These are phyloP conservation scores for Fusarium virguliforme DNA, from an alignment of 2,329 filamentous ascomycete species.

Conservation along the genomic window DNA sequence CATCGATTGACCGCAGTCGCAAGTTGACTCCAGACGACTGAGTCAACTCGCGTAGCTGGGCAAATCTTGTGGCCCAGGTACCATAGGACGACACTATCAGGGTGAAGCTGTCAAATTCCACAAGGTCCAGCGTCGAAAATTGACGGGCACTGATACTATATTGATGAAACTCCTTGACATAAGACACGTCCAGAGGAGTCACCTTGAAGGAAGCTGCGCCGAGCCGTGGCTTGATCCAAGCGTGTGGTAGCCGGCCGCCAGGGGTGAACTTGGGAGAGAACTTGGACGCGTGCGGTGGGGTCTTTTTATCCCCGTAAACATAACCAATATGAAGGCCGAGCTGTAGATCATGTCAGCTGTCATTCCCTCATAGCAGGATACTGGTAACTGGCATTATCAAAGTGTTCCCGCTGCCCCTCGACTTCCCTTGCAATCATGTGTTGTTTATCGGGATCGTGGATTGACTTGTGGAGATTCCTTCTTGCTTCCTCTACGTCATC, in stretches of 20 bases:
- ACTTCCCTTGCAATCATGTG: constrained; percentile 3
- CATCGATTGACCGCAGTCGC: not conserved
- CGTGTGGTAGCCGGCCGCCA: not conserved
- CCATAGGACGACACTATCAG: not conserved
- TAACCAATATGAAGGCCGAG: constrained; percentile 8
- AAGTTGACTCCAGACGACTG: not conserved
- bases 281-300: not conserved
- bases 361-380: no score
- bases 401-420: not conserved
- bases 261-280: not conserved
- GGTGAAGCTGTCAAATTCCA: not conserved
- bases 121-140: not conserved
- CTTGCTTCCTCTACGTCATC: not conserved
- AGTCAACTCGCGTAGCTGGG: not conserved
- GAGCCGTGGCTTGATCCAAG: not conserved
- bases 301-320: not conserved
- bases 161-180: not conserved
- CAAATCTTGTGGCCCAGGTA: not conserved
- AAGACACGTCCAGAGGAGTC: not conserved
- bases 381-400: not conserved
- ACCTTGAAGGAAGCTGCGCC: not conserved
- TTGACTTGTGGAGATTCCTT: not conserved
- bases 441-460: not conserved
- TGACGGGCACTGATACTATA: not conserved
- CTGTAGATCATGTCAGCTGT: not conserved